Conservation (phyloP, 768 basidiomycete genomes). For the Suillus bovinus region DNA sequence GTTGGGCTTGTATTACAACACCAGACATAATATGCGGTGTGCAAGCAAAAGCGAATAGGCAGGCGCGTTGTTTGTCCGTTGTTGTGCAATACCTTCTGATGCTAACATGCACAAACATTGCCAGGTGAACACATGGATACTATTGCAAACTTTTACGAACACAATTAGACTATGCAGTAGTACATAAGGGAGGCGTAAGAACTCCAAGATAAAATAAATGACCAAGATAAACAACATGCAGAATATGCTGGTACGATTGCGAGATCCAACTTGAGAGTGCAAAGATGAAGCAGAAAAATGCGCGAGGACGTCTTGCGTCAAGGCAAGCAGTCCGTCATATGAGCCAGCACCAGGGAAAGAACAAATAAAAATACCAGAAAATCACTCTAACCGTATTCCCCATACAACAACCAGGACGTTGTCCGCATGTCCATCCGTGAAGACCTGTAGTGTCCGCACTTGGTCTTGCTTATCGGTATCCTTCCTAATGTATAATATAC, state of each 20-base stretch:
- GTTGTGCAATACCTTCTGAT: conserved; percentile 11
- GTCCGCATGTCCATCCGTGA: conserved; percentile 8
- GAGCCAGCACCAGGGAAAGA: conserved; percentile 21
- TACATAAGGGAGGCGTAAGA: conserved; percentile 29
- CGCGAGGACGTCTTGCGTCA: conserved; percentile 17
- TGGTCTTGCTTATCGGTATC: conserved; percentile 2
- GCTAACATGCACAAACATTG: conserved; percentile 18
- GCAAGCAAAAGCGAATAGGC: not conserved
- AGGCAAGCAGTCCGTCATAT: conserved; percentile 31
- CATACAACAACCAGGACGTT: conserved; percentile 16
- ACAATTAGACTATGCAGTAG: conserved; percentile 9
- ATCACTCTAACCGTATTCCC: conserved; percentile 26
- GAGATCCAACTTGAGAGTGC: conserved; percentile 33
- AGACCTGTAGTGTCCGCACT: not conserved
- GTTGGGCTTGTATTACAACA: conserved; percentile 41
- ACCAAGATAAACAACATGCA: conserved; percentile 37
- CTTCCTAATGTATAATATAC: conserved; percentile 4
- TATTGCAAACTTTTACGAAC: conserved; percentile 17
- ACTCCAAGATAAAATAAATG: conserved; percentile 40
- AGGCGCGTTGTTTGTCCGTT: not conserved
- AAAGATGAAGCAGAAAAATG: conserved; percentile 15
- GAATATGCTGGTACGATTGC: conserved; percentile 33
- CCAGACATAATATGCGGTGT: conserved; percentile 19
- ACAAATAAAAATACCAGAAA: conserved; percentile 31
- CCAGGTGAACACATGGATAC: conserved; percentile 6